Conservation (phyloP, 192 early-diverging fungal genomes). For the Phlyctochytrium bullatum region DNA sequence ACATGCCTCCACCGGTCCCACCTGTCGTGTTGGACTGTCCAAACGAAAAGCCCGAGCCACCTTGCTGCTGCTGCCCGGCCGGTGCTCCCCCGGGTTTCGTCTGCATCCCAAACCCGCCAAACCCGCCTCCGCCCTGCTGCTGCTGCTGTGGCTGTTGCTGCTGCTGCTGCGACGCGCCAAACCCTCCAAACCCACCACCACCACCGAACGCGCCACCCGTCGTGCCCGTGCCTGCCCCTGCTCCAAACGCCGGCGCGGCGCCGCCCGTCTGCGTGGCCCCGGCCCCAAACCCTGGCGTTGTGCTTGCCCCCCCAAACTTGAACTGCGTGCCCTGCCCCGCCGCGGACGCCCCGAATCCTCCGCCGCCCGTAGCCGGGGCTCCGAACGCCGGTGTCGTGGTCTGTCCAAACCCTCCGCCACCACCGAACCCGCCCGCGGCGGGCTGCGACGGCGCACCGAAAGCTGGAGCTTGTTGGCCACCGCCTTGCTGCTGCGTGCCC, state of each 20-base stretch:
- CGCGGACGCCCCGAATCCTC: slow-evolving; percentile 5
- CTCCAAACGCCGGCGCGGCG: too few species aligned
- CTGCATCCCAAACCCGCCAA: background rate
- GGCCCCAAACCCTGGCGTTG: too few species aligned
- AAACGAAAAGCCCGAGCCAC: background rate
- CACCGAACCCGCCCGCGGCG: background rate
- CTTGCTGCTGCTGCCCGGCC: background rate
- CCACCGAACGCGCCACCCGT: slow-evolving; percentile 1
- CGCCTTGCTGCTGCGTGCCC: background rate
- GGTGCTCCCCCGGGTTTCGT: slow-evolving; percentile 1
- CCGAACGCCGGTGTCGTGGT: slow-evolving; percentile 6
- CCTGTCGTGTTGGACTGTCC: background rate
- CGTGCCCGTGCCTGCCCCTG: background rate
- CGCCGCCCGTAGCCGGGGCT: background rate
- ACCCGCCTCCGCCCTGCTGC: slow-evolving; percentile 3
- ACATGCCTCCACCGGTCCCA: background rate
- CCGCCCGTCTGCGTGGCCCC: too few species aligned
- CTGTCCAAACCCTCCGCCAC: background rate
- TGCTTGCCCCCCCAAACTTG: too few species aligned
- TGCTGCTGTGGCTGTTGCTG: slow-evolving; percentile 10
- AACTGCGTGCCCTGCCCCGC: too few species aligned
- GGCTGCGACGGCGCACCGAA: background rate
- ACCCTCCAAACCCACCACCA: slow-evolving; percentile 1
- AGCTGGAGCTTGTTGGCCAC: background rate
- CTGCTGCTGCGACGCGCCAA: background rate